phyloP scores from a whole-genome alignment of 202 grass and related monocot genomes.

The Thinopyrum obtusiflorum region DNA sequence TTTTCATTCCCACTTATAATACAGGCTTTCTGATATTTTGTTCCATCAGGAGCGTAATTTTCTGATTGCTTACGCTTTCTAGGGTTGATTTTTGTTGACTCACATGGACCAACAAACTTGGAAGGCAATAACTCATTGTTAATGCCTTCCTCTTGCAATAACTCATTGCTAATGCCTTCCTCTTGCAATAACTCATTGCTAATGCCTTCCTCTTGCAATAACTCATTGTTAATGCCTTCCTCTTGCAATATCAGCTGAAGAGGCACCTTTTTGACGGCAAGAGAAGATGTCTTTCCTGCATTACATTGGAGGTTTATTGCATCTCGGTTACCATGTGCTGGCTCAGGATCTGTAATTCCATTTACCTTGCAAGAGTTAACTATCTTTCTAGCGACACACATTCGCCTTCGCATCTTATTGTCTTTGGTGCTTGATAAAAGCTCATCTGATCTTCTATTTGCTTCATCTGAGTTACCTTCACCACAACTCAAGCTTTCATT shows the following conservation, averaged over 20 bases:
- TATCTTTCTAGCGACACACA: background rate
- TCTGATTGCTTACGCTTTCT: conserved; percentile 4
- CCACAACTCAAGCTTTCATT: conserved; percentile 8
- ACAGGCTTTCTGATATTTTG: background rate
- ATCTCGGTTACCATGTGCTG: background rate
- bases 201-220: background rate
- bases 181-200: no score
- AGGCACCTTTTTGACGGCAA: background rate
- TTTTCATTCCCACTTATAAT: background rate
- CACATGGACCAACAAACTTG: conserved; percentile 11
- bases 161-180: background rate
- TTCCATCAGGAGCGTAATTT: background rate
- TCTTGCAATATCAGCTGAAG: background rate
- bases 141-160: background rate
- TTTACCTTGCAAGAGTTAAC: background rate
- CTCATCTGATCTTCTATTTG: conserved; percentile 6
- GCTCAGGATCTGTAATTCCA: background rate
- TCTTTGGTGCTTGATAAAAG: conserved; percentile 15
- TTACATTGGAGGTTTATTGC: background rate
- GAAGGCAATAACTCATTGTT: background rate
- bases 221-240: no score
- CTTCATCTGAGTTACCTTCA: background rate
- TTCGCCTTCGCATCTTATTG: background rate
- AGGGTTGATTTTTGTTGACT: conserved; percentile 8
- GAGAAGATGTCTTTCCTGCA: background rate